Conservation (phyloP, 345 rosid species). For the Carallia brachiata region DNA sequence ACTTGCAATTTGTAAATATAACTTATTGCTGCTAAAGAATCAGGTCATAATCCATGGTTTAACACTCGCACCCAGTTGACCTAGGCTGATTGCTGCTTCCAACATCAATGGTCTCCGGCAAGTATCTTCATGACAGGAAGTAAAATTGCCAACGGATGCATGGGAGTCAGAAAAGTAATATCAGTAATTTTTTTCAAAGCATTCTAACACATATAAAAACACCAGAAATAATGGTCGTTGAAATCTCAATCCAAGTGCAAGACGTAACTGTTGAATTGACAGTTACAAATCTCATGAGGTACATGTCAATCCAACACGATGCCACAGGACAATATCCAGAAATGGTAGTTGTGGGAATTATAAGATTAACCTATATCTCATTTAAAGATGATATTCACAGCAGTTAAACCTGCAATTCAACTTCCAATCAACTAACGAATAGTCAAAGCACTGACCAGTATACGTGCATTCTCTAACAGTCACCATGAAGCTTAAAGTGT, state of each 20-base stretch:
- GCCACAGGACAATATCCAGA: neutral
- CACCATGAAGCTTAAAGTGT: neutral
- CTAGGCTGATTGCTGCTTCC: constrained; percentile 55
- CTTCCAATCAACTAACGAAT: neutral
- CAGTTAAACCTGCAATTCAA: neutral
- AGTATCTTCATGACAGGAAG: constrained; percentile 37
- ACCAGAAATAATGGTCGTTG: too few species aligned
- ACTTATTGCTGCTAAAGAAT: constrained; percentile 21
- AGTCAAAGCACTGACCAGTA: neutral
- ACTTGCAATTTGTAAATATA: constrained; percentile 7
- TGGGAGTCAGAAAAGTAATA: neutral
- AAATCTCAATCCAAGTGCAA: neutral
- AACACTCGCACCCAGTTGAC: constrained; percentile 67
- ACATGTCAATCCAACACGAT: neutral
- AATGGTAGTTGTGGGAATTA: neutral
- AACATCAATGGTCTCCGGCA: constrained; percentile 71
- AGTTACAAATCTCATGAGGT: neutral
- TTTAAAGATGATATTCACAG: neutral
- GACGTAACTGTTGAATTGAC: neutral
- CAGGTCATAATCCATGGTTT: constrained; percentile 6
- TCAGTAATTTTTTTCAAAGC: constrained; percentile 6
- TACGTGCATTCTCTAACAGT: neutral
- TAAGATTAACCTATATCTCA: neutral
- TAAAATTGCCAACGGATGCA: constrained; percentile 8
- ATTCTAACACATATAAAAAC: neutral